Evolutionary conservation across 2,329 filamentous ascomycete species (phyloP), one percentile per base, ranked within the genome.

Genomic region (Calonectria multiphialidica): DNA sequence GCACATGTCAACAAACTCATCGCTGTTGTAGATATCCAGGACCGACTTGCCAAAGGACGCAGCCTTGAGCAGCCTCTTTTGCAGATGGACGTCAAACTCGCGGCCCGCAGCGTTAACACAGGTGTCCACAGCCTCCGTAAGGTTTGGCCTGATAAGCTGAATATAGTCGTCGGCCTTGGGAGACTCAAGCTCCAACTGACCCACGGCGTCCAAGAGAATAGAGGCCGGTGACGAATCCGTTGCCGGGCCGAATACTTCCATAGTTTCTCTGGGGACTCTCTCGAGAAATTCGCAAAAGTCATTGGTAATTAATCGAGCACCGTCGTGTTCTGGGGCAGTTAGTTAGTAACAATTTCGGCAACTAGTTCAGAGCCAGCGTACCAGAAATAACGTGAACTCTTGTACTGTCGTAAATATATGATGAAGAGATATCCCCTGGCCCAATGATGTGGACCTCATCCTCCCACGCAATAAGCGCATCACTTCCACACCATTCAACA

Each of bases 1-100:
- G 77, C 95, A 98, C 93, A 98, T 98, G 74, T 98, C 96, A 66
- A 99, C 97, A 84, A 98, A 99, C 76, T 99, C 96, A 80, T 99
- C 97, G 80, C 96, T 98, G 83, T 97, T 98, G 85, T 98, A 99
- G 15, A 98, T 92, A 79, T 98, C 97, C 4, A 99, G 89, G 0
- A 98, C 97, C 0, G 97, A 98, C 83, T 99, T 99, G 73, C 97
- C 97, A 82, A 98, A 98, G 0, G 96, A 98, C 0, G 97, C 97
- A 7, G 97, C 97, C 82, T 97, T 97, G n/a, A 99, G 88, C 1
- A 99, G 88, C 78, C 97, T 92, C 82, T 98, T 99, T 81, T 99
- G 97, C 95, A 96, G 98, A 80, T 96, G 92, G 2, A 93, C 88
- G 78, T 93, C 95, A 81, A 95, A 98, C 82, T 99, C 97, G 72